Conservation (phyloP, 495 filamentous ascomycete species). For the Saxophila tyrrhenica region DNA sequence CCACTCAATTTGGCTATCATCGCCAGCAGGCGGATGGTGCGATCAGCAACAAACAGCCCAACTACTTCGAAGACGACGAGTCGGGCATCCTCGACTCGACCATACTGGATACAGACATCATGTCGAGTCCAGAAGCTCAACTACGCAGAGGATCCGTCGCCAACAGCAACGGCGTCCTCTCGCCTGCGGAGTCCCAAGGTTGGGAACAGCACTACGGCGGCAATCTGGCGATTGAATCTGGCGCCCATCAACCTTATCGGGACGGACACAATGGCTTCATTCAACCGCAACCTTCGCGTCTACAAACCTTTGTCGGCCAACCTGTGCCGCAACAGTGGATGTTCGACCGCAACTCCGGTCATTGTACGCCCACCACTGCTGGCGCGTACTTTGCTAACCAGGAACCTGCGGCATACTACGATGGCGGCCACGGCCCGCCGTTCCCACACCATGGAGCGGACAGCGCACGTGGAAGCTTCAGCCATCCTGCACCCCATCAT, state of each 20-base stretch:
- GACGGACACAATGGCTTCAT: conserved; percentile 40
- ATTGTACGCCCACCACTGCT: conserved; percentile 30
- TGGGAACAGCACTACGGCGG: conserved; percentile 26
- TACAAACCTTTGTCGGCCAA: conserved; percentile 31
- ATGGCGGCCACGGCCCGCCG: conserved; percentile 26
- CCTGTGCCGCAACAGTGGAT: conserved; percentile 26
- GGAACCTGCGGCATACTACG: not conserved
- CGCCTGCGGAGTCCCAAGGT: conserved; percentile 12
- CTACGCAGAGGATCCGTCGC: conserved; percentile 20
- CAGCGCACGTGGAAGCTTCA: conserved; percentile 17
- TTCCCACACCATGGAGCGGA: conserved; percentile 35
- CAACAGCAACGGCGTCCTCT: conserved; percentile 15
- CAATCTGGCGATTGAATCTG: conserved; percentile 22
- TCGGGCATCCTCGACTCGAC: conserved; percentile 28
- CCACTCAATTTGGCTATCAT: conserved; percentile 21
- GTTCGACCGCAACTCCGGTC: conserved; percentile 28
- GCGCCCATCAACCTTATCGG: conserved; percentile 17
- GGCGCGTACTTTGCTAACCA: not conserved
- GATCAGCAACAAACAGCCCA: conserved; percentile 19
- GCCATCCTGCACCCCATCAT: conserved; percentile 24
- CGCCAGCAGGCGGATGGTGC: conserved; percentile 12
- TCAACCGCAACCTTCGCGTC: conserved; percentile 24
- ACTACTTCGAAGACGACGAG: conserved; percentile 28
- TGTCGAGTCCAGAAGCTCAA: conserved; percentile 24
- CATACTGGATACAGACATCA: conserved; percentile 21